A percentile compares a stretch with the other conserved stretches of the same genome.
These are phyloP conservation scores for Lentinula raphanica DNA, from an alignment of 768 basidiomycete genomes.

Conservation along the genomic window DNA sequence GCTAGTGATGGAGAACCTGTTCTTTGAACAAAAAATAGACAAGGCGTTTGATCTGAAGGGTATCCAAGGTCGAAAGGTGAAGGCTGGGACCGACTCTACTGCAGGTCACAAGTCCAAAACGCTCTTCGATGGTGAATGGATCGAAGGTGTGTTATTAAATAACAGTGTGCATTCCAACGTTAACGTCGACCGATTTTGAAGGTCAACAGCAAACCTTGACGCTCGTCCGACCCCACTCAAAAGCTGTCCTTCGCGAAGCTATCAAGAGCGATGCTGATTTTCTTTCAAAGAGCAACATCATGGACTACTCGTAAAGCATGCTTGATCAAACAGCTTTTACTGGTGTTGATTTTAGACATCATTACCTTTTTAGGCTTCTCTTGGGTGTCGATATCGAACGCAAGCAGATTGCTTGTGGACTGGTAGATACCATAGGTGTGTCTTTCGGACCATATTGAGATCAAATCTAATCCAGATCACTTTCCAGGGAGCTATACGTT, in stretches of 20 bases:
- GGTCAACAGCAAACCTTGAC: slow-evolving; percentile 63
- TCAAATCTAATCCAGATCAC: too few relatives aligned
- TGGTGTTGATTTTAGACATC: not conserved
- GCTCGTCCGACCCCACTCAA: slow-evolving; percentile 68
- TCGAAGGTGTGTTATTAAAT: slow-evolving; percentile 58
- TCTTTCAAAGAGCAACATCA: slow-evolving; percentile 69
- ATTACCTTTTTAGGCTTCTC: slow-evolving; percentile 50
- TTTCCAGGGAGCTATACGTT: slow-evolving; percentile 70
- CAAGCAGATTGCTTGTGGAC: slow-evolving; percentile 68
- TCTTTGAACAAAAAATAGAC: slow-evolving; percentile 60
- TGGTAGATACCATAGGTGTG: slow-evolving; percentile 78
- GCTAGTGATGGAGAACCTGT: slow-evolving; percentile 82
- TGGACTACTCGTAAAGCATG: slow-evolving; percentile 74
- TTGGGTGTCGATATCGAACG: slow-evolving; percentile 65
- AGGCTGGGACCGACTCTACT: slow-evolving; percentile 31
- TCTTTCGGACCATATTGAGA: too few relatives aligned
- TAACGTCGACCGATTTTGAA: slow-evolving; percentile 16
- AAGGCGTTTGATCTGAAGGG: slow-evolving; percentile 83
- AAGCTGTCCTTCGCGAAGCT: slow-evolving; percentile 64
- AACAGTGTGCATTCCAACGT: too few relatives aligned
- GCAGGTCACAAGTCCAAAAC: slow-evolving; percentile 46
- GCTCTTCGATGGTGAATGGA: slow-evolving; percentile 81
- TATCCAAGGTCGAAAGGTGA: slow-evolving; percentile 72
- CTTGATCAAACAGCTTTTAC: not conserved
- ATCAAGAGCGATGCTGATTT: slow-evolving; percentile 70